A percentile compares a stretch with the other conserved stretches of the same genome.
Evolutionary conservation across 2,329 filamentous ascomycete species (phyloP).

Genomic region (Acephala macrosclerotiorum): DNA sequence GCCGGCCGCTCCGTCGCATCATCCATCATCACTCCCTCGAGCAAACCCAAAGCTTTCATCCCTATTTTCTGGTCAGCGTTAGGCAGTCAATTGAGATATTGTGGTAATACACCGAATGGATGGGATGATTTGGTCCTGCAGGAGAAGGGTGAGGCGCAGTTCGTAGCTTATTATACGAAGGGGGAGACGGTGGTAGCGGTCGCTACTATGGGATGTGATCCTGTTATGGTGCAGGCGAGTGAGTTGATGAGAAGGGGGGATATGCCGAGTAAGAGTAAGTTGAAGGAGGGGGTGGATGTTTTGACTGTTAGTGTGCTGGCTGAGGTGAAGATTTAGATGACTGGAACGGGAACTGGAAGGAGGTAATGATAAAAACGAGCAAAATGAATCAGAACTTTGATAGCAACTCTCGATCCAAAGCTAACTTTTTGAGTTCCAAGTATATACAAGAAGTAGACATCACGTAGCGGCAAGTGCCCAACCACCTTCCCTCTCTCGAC

Average conservation of each 20-base stretch:
- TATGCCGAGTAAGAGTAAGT: constrained; percentile 83
- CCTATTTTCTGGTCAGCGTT: constrained; percentile 98
- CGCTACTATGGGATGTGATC: constrained; percentile 89
- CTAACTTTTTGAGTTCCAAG: background rate
- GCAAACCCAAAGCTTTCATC: constrained; percentile 76
- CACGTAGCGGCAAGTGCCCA: background rate
- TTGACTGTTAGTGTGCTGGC: constrained; percentile 33
- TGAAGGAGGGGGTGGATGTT: constrained; percentile 64
- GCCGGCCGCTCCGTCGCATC: constrained; percentile 80
- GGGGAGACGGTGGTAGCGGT: constrained; percentile 89
- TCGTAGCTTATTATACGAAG: constrained; percentile 87
- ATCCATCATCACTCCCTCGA: constrained; percentile 73
- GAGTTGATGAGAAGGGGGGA: constrained; percentile 84
- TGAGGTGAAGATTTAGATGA: constrained; percentile 24
- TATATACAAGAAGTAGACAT: background rate
- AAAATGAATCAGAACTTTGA: background rate
- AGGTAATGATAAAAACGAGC: background rate
- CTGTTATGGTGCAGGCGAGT: constrained; percentile 80
- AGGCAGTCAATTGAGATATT: constrained; percentile 89
- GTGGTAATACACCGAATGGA: constrained; percentile 82
- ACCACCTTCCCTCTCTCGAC: background rate
- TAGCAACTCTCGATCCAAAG: background rate
- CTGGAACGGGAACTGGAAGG: background rate
- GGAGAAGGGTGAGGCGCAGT: constrained; percentile 80
- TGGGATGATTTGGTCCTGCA: constrained; percentile 87